Percentiles rank a stretch among this genome's conserved stretches.
Conservation (phyloP, 176 grass and related monocot species). For the Tuctoria greenei region DNA sequence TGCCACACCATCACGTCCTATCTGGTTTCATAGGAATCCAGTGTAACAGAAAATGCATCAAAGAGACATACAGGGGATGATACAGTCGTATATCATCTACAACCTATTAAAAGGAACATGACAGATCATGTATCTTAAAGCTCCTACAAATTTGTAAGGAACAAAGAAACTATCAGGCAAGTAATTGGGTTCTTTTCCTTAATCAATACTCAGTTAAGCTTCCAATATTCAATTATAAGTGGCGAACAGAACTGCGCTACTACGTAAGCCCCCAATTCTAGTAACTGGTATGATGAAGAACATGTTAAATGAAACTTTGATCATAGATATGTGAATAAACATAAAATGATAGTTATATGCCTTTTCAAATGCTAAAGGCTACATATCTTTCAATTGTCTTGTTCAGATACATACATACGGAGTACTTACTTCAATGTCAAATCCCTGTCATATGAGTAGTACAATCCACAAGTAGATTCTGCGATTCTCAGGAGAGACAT, state of each 20-base stretch:
- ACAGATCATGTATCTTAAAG: background rate
- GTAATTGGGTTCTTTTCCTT: background rate
- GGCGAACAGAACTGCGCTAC: background rate
- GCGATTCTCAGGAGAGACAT: constrained; percentile 89
- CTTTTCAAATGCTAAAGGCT: background rate
- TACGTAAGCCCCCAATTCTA: background rate
- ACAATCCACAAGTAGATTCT: constrained; percentile 79
- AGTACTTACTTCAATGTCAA: constrained; percentile 85
- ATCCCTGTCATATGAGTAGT: constrained; percentile 89
- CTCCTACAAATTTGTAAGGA: constrained; percentile 22
- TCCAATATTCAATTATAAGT: background rate
- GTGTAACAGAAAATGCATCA: background rate
- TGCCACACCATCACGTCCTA: background rate
- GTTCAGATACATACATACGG: constrained; percentile 10
- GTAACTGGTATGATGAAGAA: constrained; percentile 29
- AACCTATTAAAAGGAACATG: background rate
- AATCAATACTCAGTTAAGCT: background rate
- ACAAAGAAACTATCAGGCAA: constrained; percentile 6
- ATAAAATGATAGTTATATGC: background rate
- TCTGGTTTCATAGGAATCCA: background rate
- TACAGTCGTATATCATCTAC: background rate
- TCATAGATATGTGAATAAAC: background rate
- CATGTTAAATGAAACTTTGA: constrained; percentile 5
- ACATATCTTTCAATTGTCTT: constrained; percentile 7
- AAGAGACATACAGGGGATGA: background rate